A percentile compares a stretch with the other conserved stretches of the same genome.
Conservation (phyloP, 139 green algal genomes). For the Chloropicon primus region DNA sequence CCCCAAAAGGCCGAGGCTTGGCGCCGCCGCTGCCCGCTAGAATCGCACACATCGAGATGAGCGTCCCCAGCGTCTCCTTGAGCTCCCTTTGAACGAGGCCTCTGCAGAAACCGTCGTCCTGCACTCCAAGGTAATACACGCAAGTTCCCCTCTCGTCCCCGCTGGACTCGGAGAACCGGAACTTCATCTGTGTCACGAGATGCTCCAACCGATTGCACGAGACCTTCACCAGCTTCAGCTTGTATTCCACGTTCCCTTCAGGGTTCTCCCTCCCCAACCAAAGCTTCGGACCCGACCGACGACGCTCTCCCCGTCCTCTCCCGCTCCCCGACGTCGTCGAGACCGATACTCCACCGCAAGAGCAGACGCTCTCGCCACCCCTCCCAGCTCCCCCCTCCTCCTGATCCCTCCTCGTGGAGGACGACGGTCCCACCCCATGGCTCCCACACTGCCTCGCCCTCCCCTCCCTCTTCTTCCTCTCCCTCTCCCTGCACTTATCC, state of each 20-base stretch:
- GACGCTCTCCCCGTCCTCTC: too few relatives aligned
- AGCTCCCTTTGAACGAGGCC: conserved; percentile 46
- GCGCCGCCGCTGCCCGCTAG: conserved; percentile 33
- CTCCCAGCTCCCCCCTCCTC: too few relatives aligned
- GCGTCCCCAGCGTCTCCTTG: conserved; percentile 34
- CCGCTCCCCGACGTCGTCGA: too few relatives aligned
- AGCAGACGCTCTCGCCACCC: too few relatives aligned
- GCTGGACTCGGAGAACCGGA: conserved; percentile 56
- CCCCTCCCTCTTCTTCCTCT: not conserved
- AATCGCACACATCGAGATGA: conserved; percentile 47
- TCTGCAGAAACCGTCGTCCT: conserved; percentile 68
- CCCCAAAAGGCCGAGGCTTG: too few relatives aligned
- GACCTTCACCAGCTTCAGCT: conserved; percentile 40
- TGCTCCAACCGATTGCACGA: conserved; percentile 58
- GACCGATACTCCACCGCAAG: too few relatives aligned
- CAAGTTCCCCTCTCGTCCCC: conserved; percentile 30
- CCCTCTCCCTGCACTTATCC: not conserved
- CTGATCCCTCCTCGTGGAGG: not conserved
- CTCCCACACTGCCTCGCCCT: not conserved
- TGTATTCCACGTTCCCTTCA: conserved; percentile 72
- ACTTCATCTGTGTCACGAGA: conserved; percentile 81
- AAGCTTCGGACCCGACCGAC: not conserved
- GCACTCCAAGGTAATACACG: conserved; percentile 38
- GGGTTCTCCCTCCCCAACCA: conserved; percentile 47
- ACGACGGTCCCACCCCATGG: not conserved